These are phyloP conservation scores for Psophocarpus tetragonolobus DNA, from an alignment of 306 rosid species.

Conservation along the genomic window DNA sequence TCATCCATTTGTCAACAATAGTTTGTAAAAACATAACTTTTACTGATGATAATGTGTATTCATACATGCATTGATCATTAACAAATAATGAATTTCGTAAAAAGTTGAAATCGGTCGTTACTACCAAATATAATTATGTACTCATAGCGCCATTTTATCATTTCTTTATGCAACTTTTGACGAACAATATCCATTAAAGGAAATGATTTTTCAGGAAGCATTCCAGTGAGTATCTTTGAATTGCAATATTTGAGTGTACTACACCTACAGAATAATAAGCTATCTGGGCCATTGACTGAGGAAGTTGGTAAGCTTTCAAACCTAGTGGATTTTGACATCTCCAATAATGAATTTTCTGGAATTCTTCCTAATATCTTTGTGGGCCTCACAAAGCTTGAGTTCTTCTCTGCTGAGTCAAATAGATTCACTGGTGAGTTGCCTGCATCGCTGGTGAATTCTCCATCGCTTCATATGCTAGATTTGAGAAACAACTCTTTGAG, in stretches of 20 bases:
- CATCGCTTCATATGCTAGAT: slow-evolving; percentile 11
- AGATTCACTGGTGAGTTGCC: slow-evolving; percentile 28
- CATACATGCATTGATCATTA: too few species aligned
- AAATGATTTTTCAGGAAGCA: slow-evolving; percentile 28
- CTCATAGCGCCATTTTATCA: too few species aligned
- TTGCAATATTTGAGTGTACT: slow-evolving; percentile 26
- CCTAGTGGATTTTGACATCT: slow-evolving; percentile 28
- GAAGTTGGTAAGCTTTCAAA: slow-evolving; percentile 25
- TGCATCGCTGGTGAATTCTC: slow-evolving; percentile 36
- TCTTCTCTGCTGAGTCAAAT: slow-evolving; percentile 26
- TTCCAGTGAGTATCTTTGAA: slow-evolving; percentile 27
- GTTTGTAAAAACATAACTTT: too few species aligned
- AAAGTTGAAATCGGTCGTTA: too few species aligned
- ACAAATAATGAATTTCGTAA: too few species aligned
- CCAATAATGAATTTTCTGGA: slow-evolving; percentile 28
- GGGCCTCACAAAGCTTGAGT: slow-evolving; percentile 26
- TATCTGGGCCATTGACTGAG: slow-evolving; percentile 16
- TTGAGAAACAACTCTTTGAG: slow-evolving; percentile 27
- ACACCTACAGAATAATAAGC: slow-evolving; percentile 18
- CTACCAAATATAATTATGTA: too few species aligned
- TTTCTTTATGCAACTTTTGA: too few species aligned
- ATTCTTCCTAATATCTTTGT: slow-evolving; percentile 30
- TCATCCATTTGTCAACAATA: too few species aligned
- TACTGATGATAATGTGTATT: too few species aligned
- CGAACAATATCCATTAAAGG: too few species aligned